Evolutionary conservation across 306 rosid species (phyloP).

Genomic region (Dalbergia cochinchinensis): DNA sequence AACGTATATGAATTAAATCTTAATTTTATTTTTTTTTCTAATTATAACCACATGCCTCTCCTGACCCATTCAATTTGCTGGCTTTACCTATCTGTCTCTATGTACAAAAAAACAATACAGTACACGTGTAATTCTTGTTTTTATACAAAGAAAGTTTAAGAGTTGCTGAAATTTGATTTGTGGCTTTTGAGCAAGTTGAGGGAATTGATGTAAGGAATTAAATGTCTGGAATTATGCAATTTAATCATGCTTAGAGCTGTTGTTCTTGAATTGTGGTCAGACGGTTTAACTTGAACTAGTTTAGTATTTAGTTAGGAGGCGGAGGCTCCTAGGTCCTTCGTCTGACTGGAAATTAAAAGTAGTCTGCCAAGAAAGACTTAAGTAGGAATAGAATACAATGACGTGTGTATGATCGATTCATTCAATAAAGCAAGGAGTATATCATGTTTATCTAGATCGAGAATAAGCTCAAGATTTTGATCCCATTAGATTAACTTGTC

Average conservation of each 20-base stretch:
- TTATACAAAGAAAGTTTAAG: not conserved
- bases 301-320: not conserved
- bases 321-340: not conserved
- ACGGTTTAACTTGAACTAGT: not conserved
- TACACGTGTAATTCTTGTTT: not conserved
- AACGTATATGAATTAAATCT: too few species aligned
- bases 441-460: not conserved
- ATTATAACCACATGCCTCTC: not conserved
- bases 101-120: not conserved
- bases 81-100: not conserved
- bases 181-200: not conserved
- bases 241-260: not conserved
- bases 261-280: not conserved
- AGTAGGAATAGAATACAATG: not conserved
- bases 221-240: not conserved
- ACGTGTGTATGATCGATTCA: not conserved
- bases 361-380: not conserved
- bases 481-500: not conserved
- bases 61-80: not conserved
- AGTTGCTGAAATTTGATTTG: not conserved
- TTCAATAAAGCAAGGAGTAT: not conserved
- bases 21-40: not conserved
- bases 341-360: not conserved
- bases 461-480: not conserved
- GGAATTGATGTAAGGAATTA: not conserved